phyloP scores from a whole-genome alignment of 805 yeast species.

The Kurtzmaniella fragi region DNA sequence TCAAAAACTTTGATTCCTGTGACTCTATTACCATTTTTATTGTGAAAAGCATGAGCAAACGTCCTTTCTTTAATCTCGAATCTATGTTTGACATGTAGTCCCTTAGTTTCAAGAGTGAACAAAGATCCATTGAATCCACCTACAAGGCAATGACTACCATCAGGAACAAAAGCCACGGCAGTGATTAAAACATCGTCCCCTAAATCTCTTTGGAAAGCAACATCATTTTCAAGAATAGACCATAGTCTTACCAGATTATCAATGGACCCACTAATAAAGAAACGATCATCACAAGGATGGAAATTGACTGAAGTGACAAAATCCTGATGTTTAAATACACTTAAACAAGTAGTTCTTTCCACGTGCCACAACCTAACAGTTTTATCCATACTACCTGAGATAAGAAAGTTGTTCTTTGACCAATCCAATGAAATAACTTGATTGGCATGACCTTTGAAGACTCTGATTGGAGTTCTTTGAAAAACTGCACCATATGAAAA shows the following conservation, averaged over 20 bases:
- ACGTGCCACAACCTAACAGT: conserved; percentile 85
- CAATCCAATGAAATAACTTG: conserved; percentile 77
- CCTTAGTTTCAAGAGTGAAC: conserved; percentile 56
- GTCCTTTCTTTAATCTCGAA: conserved; percentile 28
- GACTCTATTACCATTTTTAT: conserved; percentile 44
- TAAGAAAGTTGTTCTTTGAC: conserved; percentile 79
- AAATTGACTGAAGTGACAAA: conserved; percentile 77
- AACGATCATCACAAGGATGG: conserved; percentile 83
- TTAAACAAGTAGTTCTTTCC: conserved; percentile 56
- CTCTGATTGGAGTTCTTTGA: conserved; percentile 56
- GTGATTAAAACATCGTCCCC: conserved; percentile 68
- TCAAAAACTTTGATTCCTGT: conserved; percentile 65
- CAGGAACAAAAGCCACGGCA: conserved; percentile 67
- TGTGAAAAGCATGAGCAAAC: conserved; percentile 18
- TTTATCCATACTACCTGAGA: conserved; percentile 80
- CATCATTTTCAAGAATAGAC: conserved; percentile 73
- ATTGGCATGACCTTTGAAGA: conserved; percentile 61
- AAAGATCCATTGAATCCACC: conserved; percentile 81
- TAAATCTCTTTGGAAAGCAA: conserved; percentile 45
- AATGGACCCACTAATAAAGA: conserved; percentile 76
- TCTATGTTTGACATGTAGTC: conserved; percentile 40
- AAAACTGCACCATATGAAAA: conserved; percentile 70
- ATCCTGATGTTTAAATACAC: conserved; percentile 68
- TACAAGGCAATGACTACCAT: conserved; percentile 52
- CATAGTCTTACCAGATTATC: conserved; percentile 75